Conservation (phyloP, 768 basidiomycete genomes). For the Leccinum fibrillosum region DNA sequence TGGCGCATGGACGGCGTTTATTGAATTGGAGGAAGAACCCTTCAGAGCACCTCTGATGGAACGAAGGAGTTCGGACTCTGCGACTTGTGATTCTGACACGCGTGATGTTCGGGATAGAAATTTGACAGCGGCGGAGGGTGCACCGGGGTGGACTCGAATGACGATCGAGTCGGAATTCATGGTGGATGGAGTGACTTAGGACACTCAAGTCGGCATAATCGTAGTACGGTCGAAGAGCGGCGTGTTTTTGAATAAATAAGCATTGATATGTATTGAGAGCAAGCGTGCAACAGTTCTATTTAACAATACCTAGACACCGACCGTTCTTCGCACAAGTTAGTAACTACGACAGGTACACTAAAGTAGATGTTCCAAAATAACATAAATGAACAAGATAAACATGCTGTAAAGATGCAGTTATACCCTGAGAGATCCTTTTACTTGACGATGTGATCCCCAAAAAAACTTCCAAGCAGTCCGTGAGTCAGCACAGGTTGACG, state of each 20-base stretch:
- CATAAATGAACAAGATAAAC: conserved; percentile 38
- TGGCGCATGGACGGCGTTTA: conserved; percentile 41
- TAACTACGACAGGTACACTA: conserved; percentile 30
- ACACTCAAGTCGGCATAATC: not conserved
- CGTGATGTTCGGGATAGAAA: conserved; percentile 35
- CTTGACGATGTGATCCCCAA: conserved; percentile 22
- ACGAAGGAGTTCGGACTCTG: conserved; percentile 44
- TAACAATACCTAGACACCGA: conserved; percentile 10
- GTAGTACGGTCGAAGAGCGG: not conserved
- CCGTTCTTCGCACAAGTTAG: not conserved
- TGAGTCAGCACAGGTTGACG: conserved; percentile 18
- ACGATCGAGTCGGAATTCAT: conserved; percentile 22
- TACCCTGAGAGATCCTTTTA: conserved; percentile 32
- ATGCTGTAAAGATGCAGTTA: conserved; percentile 33
- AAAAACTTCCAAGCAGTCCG: conserved; percentile 33
- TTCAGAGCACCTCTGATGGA: conserved; percentile 60
- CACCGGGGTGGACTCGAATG: conserved; percentile 41
- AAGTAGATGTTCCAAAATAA: conserved; percentile 34
- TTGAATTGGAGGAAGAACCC: conserved; percentile 45
- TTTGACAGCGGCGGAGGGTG: conserved; percentile 42
- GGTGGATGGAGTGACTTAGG: not conserved
- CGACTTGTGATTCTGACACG: not conserved
- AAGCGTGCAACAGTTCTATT: conserved; percentile 13
- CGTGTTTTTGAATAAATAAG: not conserved
- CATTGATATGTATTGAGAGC: not conserved